These are phyloP conservation scores for Lumnitzera littorea DNA, from an alignment of 345 rosid species.

Conservation along the genomic window DNA sequence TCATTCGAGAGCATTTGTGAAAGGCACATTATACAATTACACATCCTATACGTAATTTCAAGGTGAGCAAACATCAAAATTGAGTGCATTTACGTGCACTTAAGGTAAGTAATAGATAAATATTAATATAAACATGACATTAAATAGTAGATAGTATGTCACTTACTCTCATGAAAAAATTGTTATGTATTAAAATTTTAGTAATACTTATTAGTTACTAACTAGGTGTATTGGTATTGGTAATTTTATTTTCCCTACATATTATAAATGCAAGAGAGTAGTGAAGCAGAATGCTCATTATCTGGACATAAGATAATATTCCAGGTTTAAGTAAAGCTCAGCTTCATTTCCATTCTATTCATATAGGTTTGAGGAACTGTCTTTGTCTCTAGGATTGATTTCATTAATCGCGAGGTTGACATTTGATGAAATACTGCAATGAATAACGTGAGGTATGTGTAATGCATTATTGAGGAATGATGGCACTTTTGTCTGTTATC, in stretches of 20 bases:
- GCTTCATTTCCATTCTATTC: not conserved
- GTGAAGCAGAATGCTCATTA: not conserved
- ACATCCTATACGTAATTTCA: not conserved
- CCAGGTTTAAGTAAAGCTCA: too few relatives aligned
- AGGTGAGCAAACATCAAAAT: not conserved
- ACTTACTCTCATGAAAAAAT: too few relatives aligned
- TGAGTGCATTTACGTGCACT: not conserved
- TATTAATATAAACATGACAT: too few relatives aligned
- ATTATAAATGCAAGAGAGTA: not conserved
- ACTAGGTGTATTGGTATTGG: too few relatives aligned
- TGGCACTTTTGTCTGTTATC: conserved; percentile 47
- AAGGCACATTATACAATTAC: not conserved
- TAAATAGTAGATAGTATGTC: too few relatives aligned
- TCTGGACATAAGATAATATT: not conserved
- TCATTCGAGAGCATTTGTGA: too few relatives aligned
- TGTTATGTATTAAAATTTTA: too few relatives aligned
- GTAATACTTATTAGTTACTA: too few relatives aligned
- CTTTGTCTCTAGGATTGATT: conserved; percentile 18
- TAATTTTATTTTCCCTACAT: too few relatives aligned
- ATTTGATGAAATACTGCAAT: conserved; percentile 27
- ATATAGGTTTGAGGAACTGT: conserved; percentile 8
- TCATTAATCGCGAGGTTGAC: conserved; percentile 63
- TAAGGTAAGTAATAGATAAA: too few relatives aligned
- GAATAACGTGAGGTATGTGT: conserved; percentile 17
- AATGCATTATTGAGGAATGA: conserved; percentile 75